These are phyloP conservation scores for Ustilago bromivora DNA, from an alignment of 1,284 basidiomycete species.

Conservation along the genomic window DNA sequence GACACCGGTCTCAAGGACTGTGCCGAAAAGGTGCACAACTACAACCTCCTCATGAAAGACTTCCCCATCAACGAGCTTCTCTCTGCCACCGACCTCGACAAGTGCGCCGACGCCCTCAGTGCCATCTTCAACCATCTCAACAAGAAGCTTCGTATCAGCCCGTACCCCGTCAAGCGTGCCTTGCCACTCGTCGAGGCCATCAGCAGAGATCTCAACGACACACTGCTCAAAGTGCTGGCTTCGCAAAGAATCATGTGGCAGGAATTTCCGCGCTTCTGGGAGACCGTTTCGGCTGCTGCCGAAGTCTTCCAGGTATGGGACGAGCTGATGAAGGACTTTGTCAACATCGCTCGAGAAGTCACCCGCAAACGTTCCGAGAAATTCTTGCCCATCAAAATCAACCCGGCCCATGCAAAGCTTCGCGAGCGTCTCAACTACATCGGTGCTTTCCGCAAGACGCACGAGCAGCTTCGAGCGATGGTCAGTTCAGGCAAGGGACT, in stretches of 20 bases:
- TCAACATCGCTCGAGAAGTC: constrained; percentile 94
- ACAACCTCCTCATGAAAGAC: constrained; percentile 98
- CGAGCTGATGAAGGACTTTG: constrained; percentile 97
- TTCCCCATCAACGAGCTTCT: constrained; percentile 96
- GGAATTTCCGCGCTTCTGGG: constrained; percentile 92
- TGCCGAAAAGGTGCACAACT: constrained; percentile 71
- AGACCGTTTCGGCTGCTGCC: constrained; percentile 80
- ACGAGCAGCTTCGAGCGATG: constrained; percentile 97
- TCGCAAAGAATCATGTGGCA: constrained; percentile 91
- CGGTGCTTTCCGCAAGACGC: constrained; percentile 90
- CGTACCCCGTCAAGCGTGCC: constrained; percentile 94
- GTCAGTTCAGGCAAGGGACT: constrained; percentile 88
- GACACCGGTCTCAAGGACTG: constrained; percentile 90
- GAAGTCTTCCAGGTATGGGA: constrained; percentile 95
- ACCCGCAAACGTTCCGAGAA: constrained; percentile 90
- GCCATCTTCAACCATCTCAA: constrained; percentile 94
- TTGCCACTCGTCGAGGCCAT: constrained; percentile 97
- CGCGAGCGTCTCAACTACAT: constrained; percentile 90
- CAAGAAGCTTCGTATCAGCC: constrained; percentile 83
- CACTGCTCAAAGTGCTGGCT: constrained; percentile 88
- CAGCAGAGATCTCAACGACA: constrained; percentile 95
- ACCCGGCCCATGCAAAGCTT: constrained; percentile 88
- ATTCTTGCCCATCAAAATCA: constrained; percentile 97
- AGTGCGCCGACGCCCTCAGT: constrained; percentile 87
- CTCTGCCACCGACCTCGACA: constrained; percentile 93